A percentile compares a stretch with the other conserved stretches of the same genome.
phyloP scores from a whole-genome alignment of 495 filamentous ascomycete species.

The Bombardia bombarda region DNA sequence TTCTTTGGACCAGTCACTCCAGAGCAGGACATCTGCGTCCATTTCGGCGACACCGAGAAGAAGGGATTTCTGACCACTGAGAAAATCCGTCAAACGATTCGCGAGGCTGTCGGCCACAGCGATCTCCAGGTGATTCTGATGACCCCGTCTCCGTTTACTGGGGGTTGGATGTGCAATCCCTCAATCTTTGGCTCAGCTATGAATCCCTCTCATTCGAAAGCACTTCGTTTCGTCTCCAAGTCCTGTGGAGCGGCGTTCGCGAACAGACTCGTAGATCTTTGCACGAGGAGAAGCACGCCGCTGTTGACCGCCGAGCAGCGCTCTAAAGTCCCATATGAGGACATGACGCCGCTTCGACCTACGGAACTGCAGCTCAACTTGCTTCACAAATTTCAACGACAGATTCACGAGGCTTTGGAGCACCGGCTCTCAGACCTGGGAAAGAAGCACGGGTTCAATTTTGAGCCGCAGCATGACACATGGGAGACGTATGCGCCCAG shows the following conservation, averaged over 20 bases:
- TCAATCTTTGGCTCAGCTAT: slow-evolving; percentile 3
- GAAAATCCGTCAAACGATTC: slow-evolving; percentile 7
- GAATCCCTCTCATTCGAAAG: background rate
- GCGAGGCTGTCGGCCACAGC: slow-evolving; percentile 12
- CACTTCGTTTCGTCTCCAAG: slow-evolving; percentile 8
- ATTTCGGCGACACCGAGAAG: slow-evolving; percentile 3
- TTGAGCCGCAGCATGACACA: slow-evolving; percentile 1
- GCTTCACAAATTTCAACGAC: slow-evolving; percentile 14
- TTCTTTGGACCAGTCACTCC: slow-evolving; percentile 24
- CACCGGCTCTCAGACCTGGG: slow-evolving; percentile 7
- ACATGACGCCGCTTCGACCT: slow-evolving; percentile 15
- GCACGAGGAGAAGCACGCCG: slow-evolving; percentile 15
- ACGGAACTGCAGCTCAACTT: slow-evolving; percentile 6
- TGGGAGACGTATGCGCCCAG: slow-evolving; percentile 9
- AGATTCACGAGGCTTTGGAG: slow-evolving; percentile 15
- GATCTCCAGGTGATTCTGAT: slow-evolving; percentile 10
- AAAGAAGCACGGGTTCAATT: slow-evolving; percentile 5
- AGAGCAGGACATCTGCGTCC: slow-evolving; percentile 28
- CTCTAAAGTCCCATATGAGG: slow-evolving; percentile 11
- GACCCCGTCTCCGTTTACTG: slow-evolving; percentile 18
- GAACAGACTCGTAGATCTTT: slow-evolving; percentile 8
- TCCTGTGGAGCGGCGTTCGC: slow-evolving; percentile 19
- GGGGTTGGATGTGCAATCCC: slow-evolving; percentile 20
- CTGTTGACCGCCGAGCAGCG: slow-evolving; percentile 15
- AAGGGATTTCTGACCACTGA: slow-evolving; percentile 8